Percentiles rank a stretch among this genome's conserved stretches.
phyloP scores from a whole-genome alignment of 2,329 filamentous ascomycete genomes.

The Fusarium pseudonygamai region DNA sequence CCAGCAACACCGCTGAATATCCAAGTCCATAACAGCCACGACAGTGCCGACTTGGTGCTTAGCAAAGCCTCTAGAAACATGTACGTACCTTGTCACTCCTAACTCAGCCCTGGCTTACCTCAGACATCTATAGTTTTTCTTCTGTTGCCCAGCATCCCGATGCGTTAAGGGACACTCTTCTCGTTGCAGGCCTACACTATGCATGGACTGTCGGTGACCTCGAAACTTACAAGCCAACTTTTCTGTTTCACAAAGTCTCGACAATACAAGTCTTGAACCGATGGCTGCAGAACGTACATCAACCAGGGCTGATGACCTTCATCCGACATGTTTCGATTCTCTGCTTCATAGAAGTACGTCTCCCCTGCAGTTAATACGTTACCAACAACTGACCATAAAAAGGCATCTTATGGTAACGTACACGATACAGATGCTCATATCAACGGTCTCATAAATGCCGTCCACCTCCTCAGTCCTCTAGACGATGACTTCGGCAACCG shows the following conservation, averaged over 20 bases:
- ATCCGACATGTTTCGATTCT: constrained; percentile 33
- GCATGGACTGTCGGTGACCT: constrained; percentile 35
- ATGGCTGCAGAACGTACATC: constrained; percentile 20
- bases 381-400: neutral
- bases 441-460: constrained; percentile 23
- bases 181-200: constrained; percentile 34
- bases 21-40: constrained; percentile 29
- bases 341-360: constrained; percentile 29
- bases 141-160: constrained; percentile 31
- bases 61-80: constrained; percentile 1
- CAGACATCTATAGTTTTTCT: neutral
- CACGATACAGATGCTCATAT: constrained; percentile 34
- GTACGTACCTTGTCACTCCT: neutral
- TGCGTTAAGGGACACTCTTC: constrained; percentile 32
- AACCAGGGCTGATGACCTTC: constrained; percentile 23
- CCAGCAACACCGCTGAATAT: neutral
- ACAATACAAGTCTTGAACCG: constrained; percentile 28
- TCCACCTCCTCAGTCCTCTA: constrained; percentile 27
- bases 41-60: constrained; percentile 3
- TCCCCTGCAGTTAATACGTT: rapidly evolving
- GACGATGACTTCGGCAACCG: neutral
- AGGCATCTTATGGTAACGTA: constrained; percentile 33
- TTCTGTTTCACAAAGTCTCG: constrained; percentile 36
- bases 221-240: constrained; percentile 28
- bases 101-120: neutral